Evolutionary conservation across 73 alveolate species (phyloP).

Genomic region (Halteria grandinella): DNA sequence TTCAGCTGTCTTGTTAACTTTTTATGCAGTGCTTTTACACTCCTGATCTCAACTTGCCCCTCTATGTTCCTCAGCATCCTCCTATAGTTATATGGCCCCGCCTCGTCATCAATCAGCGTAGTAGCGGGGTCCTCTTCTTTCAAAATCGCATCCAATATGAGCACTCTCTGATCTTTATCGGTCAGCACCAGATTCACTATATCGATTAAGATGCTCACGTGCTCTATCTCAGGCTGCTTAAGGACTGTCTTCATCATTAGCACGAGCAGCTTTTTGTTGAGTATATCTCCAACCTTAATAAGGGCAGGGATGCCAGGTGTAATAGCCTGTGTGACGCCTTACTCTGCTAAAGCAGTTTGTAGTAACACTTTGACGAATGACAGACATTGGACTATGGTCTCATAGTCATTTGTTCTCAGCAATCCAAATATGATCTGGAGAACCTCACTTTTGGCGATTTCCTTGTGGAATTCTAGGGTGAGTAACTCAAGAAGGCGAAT

Average conservation of each 20-base stretch:
- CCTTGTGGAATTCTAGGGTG: slow-evolving; percentile 2
- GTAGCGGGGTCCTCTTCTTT: slow-evolving; percentile 7
- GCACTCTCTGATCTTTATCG: slow-evolving; percentile 33
- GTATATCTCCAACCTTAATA: slow-evolving; percentile 2
- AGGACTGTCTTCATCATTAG: slow-evolving; percentile 28
- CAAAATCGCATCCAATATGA: not conserved
- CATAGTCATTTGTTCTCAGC: slow-evolving; percentile 65
- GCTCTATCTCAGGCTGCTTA: slow-evolving; percentile 40
- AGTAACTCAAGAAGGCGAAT: slow-evolving; percentile 59
- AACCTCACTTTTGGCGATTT: slow-evolving; percentile 41
- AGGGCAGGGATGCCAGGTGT: too few relatives aligned
- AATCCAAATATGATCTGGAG: slow-evolving; percentile 53
- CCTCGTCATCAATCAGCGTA: not conserved
- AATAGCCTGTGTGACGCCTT: too few relatives aligned
- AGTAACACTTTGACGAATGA: too few relatives aligned
- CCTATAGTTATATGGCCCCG: too few relatives aligned
- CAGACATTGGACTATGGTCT: slow-evolving; percentile 55
- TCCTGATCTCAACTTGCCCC: not conserved
- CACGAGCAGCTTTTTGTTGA: slow-evolving; percentile 18
- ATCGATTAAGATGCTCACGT: slow-evolving; percentile 11
- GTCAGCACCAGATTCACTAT: slow-evolving; percentile 21
- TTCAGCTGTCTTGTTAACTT: slow-evolving; percentile 25
- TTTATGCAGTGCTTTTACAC: slow-evolving; percentile 18
- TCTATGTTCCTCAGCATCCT: slow-evolving; percentile 9
- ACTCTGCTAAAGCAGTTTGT: too few relatives aligned